Evolutionary conservation across 2,329 filamentous ascomycete species (phyloP), one percentile per base, ranked within the genome.

Genomic region (Colletotrichum eleusines): DNA sequence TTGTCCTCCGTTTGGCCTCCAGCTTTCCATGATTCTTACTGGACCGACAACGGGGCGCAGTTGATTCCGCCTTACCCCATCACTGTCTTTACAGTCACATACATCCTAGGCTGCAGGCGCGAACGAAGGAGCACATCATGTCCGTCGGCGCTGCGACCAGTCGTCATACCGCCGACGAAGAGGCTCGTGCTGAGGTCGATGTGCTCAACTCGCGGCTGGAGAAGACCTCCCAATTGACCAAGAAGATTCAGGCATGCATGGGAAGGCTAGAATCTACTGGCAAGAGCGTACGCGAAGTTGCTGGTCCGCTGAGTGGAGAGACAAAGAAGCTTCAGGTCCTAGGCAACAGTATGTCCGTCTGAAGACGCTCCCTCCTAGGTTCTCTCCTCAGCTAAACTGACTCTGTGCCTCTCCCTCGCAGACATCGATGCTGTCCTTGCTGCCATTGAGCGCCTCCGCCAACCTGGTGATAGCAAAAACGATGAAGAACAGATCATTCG

Each of bases 401-500:
- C 69, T 26, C 60, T 42, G 18, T 3, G 23, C 20, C 51, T 18
- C 48, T 33, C 28, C 46, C 28, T 46, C 31, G 44, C 76, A 93
- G 91, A 99, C 78, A 93, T 98, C 76, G 95, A 98, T 78, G 88
- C 89, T 72, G 90, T 98, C 44, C 89, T 97, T 70, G 87, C 91
- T 73, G 94, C 95, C 23, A 98, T 99, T 75, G 94, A 97, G 73
- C 90, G 91, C 73, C 87, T 98, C 50, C 91, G 94, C 75, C 92
- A 97, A 77, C 95, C 96, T n/a, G 90, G 95, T 72, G 94, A 98
- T 79, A 94, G 94, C 78, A 95, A 96, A 78, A 94, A 92, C 75
- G 90, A 93, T 73, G 96, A 99, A 80, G 96, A 99, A 81, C 90
- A 91, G 65, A 94, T 98, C 73, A 95, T 99, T 77, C 91, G 94